Conservation (phyloP, 2,329 filamentous ascomycete species). For the Leptographium flavum region DNA sequence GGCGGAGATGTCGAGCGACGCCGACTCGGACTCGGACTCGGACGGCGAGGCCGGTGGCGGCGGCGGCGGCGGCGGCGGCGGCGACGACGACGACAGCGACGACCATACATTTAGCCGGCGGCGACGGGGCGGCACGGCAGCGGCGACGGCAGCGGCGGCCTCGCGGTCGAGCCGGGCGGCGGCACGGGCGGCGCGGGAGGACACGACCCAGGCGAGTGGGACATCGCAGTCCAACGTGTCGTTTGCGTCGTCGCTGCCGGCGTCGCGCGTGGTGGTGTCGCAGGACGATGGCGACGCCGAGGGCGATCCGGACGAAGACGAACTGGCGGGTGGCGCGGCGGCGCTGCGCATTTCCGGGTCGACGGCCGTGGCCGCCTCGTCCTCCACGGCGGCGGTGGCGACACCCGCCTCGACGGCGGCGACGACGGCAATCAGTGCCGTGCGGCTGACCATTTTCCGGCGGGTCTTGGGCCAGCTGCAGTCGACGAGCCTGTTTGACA, state of each 20-base stretch:
- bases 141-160: conserved; percentile 11
- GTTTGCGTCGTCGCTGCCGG: conserved; percentile 66
- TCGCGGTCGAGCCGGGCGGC: conserved; percentile 15
- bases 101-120: conserved; percentile 28
- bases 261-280: conserved; percentile 47
- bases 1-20: conserved; percentile 43
- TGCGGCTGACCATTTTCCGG: conserved; percentile 62
- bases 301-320: conserved; percentile 30
- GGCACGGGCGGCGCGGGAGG: conserved; percentile 17
- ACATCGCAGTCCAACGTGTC: conserved; percentile 45
- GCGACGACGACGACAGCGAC: conserved; percentile 45
- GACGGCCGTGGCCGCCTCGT: too few relatives aligned
- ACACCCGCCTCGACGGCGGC: conserved; percentile 7
- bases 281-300: conserved; percentile 27
- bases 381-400: neutral
- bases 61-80: conserved; percentile 6
- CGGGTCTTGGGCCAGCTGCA: conserved; percentile 71
- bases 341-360: conserved; percentile 21
- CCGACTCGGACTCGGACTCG: conserved; percentile 46
- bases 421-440: conserved; percentile 35
- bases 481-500: conserved; percentile 61
- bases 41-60: conserved; percentile 15
- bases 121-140: conserved; percentile 7
- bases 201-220: conserved; percentile 14
- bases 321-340: conserved; percentile 27